phyloP scores from a whole-genome alignment of 495 filamentous ascomycete species.

The Penicillium soppii region DNA sequence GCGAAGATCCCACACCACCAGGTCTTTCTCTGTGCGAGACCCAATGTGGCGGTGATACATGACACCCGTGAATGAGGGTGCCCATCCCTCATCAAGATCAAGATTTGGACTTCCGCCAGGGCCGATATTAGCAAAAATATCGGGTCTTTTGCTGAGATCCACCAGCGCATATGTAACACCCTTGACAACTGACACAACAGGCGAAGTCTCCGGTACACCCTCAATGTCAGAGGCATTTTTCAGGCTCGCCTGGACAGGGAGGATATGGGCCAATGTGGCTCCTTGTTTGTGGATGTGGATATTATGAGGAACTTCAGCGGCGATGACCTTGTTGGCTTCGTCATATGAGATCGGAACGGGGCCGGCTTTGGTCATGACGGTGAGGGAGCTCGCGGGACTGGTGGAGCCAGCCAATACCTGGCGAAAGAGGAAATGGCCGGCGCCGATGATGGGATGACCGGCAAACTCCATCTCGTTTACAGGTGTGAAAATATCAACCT shows the following conservation, averaged over 20 bases:
- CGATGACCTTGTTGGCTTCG: conserved; percentile 33
- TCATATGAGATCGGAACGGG: conserved; percentile 41
- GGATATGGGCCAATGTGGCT: conserved; percentile 18
- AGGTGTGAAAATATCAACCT: conserved; percentile 65
- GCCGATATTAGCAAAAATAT: conserved; percentile 26
- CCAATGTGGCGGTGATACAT: conserved; percentile 55
- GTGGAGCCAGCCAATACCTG: conserved; percentile 13
- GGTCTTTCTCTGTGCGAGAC: conserved; percentile 16
- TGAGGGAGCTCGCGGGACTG: conserved; percentile 17
- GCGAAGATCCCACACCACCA: conserved; percentile 25
- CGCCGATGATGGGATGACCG: conserved; percentile 70
- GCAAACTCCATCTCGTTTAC: conserved; percentile 64
- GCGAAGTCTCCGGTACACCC: conserved; percentile 27
- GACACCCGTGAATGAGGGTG: conserved; percentile 44
- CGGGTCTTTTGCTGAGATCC: conserved; percentile 36
- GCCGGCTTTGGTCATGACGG: conserved; percentile 59
- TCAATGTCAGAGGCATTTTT: neutral
- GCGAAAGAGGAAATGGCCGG: conserved; percentile 49
- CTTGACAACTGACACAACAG: conserved; percentile 63
- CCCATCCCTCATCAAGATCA: conserved; percentile 59
- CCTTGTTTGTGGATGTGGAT: conserved; percentile 53
- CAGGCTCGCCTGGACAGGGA: conserved; percentile 24
- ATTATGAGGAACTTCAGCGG: conserved; percentile 59
- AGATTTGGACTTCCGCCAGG: conserved; percentile 11
- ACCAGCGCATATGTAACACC: conserved; percentile 67